phyloP scores from a whole-genome alignment of 306 rosid genomes.

The Rubus idaeus region DNA sequence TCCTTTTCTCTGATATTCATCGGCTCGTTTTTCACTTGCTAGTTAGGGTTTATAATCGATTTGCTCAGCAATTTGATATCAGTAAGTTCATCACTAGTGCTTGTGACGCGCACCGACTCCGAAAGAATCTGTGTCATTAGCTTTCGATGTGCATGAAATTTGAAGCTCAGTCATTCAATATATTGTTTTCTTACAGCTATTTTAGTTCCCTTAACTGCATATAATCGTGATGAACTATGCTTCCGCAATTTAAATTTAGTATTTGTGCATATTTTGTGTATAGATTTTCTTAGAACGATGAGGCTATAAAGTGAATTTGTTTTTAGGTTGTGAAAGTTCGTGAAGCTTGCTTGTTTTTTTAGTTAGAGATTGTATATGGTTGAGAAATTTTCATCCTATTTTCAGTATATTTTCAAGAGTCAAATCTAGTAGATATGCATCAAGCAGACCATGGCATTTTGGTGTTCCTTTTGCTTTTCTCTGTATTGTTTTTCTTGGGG shows the following conservation, averaged over 20 bases:
- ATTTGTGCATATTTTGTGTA: background rate
- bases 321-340: background rate
- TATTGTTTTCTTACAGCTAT: background rate
- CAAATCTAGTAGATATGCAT: background rate
- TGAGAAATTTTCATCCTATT: background rate
- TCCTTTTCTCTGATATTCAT: background rate
- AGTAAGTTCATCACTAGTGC: background rate
- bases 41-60: background rate
- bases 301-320: background rate
- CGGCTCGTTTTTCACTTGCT: background rate
- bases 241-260: background rate
- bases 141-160: background rate
- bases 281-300: background rate
- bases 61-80: background rate
- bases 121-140: background rate
- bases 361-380: background rate
- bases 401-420: background rate
- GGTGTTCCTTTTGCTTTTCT: background rate
- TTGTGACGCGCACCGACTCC: background rate
- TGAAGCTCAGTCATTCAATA: background rate
- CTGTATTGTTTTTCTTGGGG: background rate
- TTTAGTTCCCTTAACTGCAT: background rate
- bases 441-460: background rate
- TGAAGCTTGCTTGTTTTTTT: background rate
- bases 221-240: background rate